Percentiles rank a stretch among this genome's conserved stretches.
phyloP scores from a whole-genome alignment of 2,329 filamentous ascomycete species.

The Colletotrichum australisinense region DNA sequence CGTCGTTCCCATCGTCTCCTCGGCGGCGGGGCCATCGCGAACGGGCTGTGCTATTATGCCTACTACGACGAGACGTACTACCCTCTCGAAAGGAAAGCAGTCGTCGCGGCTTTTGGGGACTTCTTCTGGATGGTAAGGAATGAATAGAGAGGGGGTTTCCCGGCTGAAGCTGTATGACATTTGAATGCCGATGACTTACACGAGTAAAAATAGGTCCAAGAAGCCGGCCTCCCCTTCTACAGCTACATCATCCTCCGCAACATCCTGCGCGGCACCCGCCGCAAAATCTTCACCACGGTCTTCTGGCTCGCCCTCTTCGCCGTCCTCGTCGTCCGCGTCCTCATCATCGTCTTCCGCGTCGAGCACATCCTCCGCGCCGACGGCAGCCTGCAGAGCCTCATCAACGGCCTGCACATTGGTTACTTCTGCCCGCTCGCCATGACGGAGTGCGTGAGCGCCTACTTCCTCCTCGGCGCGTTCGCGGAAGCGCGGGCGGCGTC shows the following conservation, averaged over 20 bases:
- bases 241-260: no score
- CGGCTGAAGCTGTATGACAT: no score
- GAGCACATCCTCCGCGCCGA: conserved; percentile 42
- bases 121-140: no score
- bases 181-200: no score
- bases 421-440: conserved; percentile 54
- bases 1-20: background rate
- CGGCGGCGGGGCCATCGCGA: background rate
- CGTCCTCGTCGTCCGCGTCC: no score
- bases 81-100: background rate
- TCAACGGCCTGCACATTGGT: conserved; percentile 52
- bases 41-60: background rate
- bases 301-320: no score
- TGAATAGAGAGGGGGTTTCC: no score
- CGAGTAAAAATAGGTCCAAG: no score
- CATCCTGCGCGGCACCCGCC: no score
- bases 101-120: no score
- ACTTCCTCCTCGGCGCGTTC: conserved; percentile 43
- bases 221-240: no score
- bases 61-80: background rate
- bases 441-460: conserved; percentile 51
- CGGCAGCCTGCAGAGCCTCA: conserved; percentile 41
- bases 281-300: no score
- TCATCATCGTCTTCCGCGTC: conserved; percentile 45
- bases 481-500: background rate